Conservation (phyloP, 768 basidiomycete species). For the Tylopilus plumbeoviolaceoides region DNA sequence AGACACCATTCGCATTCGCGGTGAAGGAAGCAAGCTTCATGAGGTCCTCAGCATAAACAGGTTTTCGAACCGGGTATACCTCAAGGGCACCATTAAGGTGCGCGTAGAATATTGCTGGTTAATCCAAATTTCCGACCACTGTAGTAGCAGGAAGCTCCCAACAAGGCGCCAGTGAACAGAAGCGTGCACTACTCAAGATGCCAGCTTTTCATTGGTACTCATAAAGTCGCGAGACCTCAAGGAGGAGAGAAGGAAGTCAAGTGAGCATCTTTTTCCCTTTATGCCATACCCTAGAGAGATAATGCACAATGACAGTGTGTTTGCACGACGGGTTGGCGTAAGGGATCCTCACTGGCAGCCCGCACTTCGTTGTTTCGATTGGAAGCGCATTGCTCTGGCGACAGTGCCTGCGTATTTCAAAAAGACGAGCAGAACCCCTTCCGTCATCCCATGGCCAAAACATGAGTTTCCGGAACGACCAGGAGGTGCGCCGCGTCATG, state of each 20-base stretch:
- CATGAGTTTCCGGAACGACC: conserved; percentile 37
- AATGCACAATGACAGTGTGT: conserved; percentile 48
- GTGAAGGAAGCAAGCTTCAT: conserved; percentile 57
- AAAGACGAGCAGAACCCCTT: conserved; percentile 28
- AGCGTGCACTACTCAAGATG: conserved; percentile 73
- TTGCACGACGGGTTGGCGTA: conserved; percentile 67
- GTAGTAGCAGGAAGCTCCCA: conserved; percentile 17
- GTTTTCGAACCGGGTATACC: conserved; percentile 62
- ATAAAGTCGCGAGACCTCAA: conserved; percentile 34
- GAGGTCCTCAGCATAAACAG: conserved; percentile 74
- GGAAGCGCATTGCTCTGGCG: conserved; percentile 67
- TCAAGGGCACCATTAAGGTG: conserved; percentile 40
- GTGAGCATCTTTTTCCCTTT: conserved; percentile 37
- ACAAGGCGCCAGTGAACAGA: conserved; percentile 25
- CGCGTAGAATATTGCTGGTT: conserved; percentile 13
- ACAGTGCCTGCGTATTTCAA: conserved; percentile 55
- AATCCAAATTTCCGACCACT: conserved; percentile 2
- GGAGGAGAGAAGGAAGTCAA: conserved; percentile 38
- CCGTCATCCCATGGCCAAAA: conserved; percentile 71
- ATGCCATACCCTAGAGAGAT: background rate
- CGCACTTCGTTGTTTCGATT: conserved; percentile 53
- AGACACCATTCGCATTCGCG: conserved; percentile 68
- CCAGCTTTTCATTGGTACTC: conserved; percentile 69
- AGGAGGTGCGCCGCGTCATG: conserved; percentile 17
- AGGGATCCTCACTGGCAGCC: conserved; percentile 58